Conservation (phyloP, 345 rosid species). For the Gossypium herbaceum region DNA sequence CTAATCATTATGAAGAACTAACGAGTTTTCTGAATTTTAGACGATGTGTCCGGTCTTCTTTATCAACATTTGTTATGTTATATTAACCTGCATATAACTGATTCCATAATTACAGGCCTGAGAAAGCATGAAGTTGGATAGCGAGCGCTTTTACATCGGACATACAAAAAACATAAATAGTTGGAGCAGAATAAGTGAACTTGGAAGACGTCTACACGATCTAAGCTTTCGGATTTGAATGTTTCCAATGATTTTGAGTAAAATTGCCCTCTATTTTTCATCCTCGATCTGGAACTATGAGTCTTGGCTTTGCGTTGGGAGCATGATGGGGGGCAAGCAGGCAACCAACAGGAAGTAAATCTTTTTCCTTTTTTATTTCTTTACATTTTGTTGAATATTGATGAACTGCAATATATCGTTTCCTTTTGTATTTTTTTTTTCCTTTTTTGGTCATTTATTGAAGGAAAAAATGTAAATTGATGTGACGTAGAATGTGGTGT, state of each 20-base stretch:
- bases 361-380: not conserved
- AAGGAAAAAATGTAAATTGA: conserved; percentile 29
- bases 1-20: not conserved
- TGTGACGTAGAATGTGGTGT: conserved; percentile 22
- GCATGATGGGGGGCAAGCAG: not conserved
- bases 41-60: not conserved
- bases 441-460: not conserved
- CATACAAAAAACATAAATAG: conserved; percentile 8
- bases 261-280: conserved; percentile 11
- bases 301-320: conserved; percentile 14
- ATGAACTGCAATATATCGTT: conserved; percentile 7
- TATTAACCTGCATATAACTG: conserved; percentile 6
- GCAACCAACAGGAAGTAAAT: not conserved
- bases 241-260: conserved; percentile 18
- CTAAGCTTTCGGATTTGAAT: conserved; percentile 8
- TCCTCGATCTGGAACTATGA: conserved; percentile 9
- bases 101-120: conserved; percentile 26
- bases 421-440: not conserved
- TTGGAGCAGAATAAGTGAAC: conserved; percentile 25
- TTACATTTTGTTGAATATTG: conserved; percentile 14
- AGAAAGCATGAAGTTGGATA: conserved; percentile 11
- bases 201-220: conserved; percentile 16
- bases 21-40: not conserved
- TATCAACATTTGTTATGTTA: not conserved
- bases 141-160: conserved; percentile 6